Evolutionary conservation across 352 stramenopile genomes (phyloP), one percentile per base, ranked within the genome.

Genomic region (Phytophthora gonapodyides): DNA sequence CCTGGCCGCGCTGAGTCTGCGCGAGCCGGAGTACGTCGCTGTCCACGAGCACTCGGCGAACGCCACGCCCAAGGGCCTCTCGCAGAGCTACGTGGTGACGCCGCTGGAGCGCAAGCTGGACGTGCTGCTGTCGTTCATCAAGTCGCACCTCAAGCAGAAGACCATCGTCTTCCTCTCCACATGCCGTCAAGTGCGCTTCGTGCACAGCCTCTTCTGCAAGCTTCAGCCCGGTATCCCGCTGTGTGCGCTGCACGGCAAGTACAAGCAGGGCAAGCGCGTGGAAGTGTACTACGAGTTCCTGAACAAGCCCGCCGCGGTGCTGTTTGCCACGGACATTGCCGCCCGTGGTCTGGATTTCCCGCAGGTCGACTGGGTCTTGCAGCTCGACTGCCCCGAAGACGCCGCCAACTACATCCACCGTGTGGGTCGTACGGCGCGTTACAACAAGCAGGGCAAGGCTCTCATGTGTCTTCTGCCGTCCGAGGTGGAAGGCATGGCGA

Each of bases 281-380:
- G 90, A 99, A 64, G 96, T 99, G 36, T 99, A 99, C 81, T 99
- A 99, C 61, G 97, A 99, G 68, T 99, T 99, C 73, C 66, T 98
- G 16, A 95, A 94, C 81, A 95, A 94, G 19, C 86, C 86, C 0
- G 82, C 88, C n/a, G 84, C 81, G 12, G 97, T 99, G 36, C 64
- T 99, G 10, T 99, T 99, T 71, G 95, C 96, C 5, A 99, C 98
- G 0, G 98, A 99, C 73, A 97, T 99, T 54, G 98, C 97, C 0
- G 93, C 97, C 7, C 84, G 98, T 37, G 98, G 98, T 27, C 82
- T 99, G 16, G 98, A 99, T 64, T 99, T 99, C 78, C 97, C 97
- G 10, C 80, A 91, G 35, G 97, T 99, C 15, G 97, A 99, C 82
- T 99, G 98, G 98, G 97, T 99, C n/a, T 56, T 97, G 47, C 88